A percentile compares a stretch with the other conserved stretches of the same genome.
Conservation (phyloP, 169 alveolate species). For the Cyclospora cayetanensis region DNA sequence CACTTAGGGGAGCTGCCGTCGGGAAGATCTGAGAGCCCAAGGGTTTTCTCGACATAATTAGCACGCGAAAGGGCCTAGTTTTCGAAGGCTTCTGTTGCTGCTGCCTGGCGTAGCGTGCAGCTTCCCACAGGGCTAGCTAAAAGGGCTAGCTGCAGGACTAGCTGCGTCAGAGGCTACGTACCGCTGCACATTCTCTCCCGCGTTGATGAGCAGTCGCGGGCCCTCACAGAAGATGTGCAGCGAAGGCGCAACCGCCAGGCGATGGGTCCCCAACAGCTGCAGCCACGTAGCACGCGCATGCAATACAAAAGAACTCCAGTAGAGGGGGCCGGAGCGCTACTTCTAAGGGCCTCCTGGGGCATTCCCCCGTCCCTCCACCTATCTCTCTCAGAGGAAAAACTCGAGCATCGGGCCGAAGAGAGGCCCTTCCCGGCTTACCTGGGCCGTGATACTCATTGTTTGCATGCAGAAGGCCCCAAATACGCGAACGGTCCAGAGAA, state of each 20-base stretch:
- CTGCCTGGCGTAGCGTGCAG: too few species aligned
- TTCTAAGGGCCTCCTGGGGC: not conserved
- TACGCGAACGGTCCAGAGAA: too few species aligned
- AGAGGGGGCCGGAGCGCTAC: not conserved
- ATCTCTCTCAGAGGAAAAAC: not conserved
- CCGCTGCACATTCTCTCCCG: conserved; percentile 88
- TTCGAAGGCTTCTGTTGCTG: not conserved
- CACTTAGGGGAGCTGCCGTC: too few species aligned
- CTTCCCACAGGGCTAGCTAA: too few species aligned
- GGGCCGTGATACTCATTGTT: conserved; percentile 14
- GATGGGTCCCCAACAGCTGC: conserved; percentile 82
- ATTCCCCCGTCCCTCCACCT: not conserved
- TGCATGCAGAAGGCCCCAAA: too few species aligned
- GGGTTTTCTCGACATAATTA: too few species aligned
- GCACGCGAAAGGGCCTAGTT: too few species aligned
- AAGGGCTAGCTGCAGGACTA: not conserved
- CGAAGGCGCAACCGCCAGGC: conserved; percentile 84
- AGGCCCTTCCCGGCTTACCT: too few species aligned
- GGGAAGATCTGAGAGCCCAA: too few species aligned
- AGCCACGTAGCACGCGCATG: not conserved
- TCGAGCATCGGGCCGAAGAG: too few species aligned
- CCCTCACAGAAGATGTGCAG: conserved; percentile 82
- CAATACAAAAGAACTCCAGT: not conserved
- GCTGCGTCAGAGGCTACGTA: not conserved
- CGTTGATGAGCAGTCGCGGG: conserved; percentile 80